Evolutionary conservation across 1,284 basidiomycete genomes (phyloP), one percentile per base, ranked within the genome.

Genomic region (Tilletia caries): DNA sequence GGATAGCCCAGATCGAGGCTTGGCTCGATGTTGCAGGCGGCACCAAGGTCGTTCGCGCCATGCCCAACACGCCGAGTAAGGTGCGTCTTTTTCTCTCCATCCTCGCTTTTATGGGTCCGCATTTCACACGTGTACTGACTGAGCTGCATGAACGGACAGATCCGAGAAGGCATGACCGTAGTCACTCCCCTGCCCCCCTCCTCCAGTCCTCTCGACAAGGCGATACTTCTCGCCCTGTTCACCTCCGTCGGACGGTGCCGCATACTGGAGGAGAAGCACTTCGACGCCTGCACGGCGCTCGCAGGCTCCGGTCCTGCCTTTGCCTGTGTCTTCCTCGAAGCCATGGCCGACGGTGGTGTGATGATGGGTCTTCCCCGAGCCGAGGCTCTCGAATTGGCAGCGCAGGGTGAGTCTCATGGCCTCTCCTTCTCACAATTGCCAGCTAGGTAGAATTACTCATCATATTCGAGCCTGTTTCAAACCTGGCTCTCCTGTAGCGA

Each of bases 11-110:
- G 84, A 86, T 98, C 52, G 85, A 86, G 66, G 86, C 84, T 10
- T 91, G 91, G 90, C 91, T 95, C 33, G 86, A 87, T 23, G 52
- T 67, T 20, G 15, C 44, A 33, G 86, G 89, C 0, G 86, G 86
- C n/a, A 93, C 93, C 46, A 89, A 89, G 75, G 92, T 98, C 65
- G 90, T 98, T 65, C 89, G 96, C 67, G 93, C 94, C 2, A 99
- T 99, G 96, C 95, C 96, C 73, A 99, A 98, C 83, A 98, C 96
- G 0, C 95, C 96, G 8, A 93, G 92, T 86, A 93, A 93, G 85
- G 95, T 93, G 71, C 73, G 87, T 80, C 4, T 20, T 44, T 60
- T 29, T 33, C 29, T n/a, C 5, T 33, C n/a, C 20, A 13, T 64
- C 25, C 43, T 12, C 4, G 37, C 67, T 27, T 67, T 48, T n/a